Evolutionary conservation across 2,329 filamentous ascomycete genomes (phyloP).

Genomic region (Septoria petroselini): DNA sequence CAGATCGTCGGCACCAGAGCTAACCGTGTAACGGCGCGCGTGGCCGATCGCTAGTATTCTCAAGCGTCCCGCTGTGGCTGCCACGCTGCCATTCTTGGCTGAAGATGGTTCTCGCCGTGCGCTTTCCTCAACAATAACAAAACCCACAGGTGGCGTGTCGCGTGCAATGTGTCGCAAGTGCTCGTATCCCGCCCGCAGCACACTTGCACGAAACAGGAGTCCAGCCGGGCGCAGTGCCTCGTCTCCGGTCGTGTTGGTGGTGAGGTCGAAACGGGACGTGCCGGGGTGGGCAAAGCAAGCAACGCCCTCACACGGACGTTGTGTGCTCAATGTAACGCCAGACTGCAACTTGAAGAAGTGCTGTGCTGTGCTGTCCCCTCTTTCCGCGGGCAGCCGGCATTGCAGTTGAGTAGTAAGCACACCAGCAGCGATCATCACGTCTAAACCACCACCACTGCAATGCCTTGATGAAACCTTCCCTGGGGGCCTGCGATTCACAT

Average conservation of each 20-base stretch:
- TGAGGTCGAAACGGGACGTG: neutral
- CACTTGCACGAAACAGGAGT: conserved; percentile 8
- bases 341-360: conserved; percentile 9
- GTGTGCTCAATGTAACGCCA: conserved; percentile 10
- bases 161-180: neutral
- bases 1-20: conserved; percentile 4
- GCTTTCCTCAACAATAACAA: too few relatives aligned
- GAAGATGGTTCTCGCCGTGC: neutral
- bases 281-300: neutral
- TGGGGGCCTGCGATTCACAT: neutral
- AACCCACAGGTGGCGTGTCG: neutral
- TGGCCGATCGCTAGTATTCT: conserved; percentile 7
- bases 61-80: conserved; percentile 17
- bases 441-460: conserved; percentile 8
- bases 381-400: neutral
- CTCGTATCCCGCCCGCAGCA: conserved; percentile 9
- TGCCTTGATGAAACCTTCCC: conserved; percentile 25
- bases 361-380: neutral
- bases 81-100: conserved; percentile 12
- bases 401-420: too few relatives aligned
- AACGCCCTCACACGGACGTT: neutral
- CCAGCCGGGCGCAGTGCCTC: neutral
- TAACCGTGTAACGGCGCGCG: conserved; percentile 10
- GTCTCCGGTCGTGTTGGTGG: too few relatives aligned
- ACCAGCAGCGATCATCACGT: neutral